Conservation (phyloP, 2,329 filamentous ascomycete genomes). For the Endoconidiophora laricicola region DNA sequence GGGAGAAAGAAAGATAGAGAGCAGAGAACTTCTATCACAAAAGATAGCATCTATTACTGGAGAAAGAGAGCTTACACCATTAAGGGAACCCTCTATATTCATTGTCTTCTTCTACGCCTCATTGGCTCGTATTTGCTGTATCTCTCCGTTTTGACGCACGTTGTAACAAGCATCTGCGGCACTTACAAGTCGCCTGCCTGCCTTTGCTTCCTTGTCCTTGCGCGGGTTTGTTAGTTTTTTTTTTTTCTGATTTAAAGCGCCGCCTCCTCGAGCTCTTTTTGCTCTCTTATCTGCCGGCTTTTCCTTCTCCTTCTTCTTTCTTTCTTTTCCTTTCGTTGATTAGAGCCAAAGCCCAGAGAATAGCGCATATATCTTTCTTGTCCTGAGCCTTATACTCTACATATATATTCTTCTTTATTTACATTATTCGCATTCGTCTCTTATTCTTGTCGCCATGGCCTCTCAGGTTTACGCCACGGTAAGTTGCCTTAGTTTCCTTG, state of each 20-base stretch:
- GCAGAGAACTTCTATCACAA: too few species aligned
- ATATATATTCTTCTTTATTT: not conserved
- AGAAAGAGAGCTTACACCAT: too few species aligned
- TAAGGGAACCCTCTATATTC: not conserved
- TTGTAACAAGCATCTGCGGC: too few species aligned
- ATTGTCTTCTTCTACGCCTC: not conserved
- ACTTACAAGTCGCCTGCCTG: too few species aligned
- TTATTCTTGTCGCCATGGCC: conserved; percentile 8
- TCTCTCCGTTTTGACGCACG: too few species aligned
- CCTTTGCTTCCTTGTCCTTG: not conserved
- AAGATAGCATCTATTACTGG: too few species aligned
- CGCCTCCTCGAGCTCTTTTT: conserved; percentile 9
- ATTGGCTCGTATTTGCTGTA: too few species aligned
- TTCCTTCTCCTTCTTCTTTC: conserved; percentile 9
- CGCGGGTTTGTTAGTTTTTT: not conserved
- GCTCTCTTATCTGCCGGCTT: conserved; percentile 3
- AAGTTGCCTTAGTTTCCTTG: conserved; percentile 3
- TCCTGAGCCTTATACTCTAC: not conserved
- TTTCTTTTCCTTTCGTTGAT: conserved; percentile 2
- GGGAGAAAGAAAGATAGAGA: not conserved
- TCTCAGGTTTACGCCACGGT: conserved; percentile 8
- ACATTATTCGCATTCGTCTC: not conserved
- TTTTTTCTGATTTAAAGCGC: conserved; percentile 4
- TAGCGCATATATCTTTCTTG: not conserved
- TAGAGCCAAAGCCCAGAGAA: not conserved